Base-by-base conservation (phyloP, 257 asterid genomes). In the Thymus quinquecostatus region DNA sequence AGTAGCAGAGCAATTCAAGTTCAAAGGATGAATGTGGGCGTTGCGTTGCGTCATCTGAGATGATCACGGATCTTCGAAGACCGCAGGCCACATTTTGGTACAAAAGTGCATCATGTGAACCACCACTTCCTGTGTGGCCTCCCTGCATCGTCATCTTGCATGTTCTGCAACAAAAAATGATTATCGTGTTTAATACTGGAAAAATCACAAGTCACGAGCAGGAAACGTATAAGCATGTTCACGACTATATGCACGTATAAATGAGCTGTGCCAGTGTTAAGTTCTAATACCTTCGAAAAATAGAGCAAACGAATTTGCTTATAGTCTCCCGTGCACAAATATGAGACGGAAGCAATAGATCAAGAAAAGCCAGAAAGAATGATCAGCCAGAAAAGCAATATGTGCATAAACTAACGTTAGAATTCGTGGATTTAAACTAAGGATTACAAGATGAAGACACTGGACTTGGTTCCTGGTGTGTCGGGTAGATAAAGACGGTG, bases 111-210 rank as follows among this genome's bases (percentile, higher is more conserved):
- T 65, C 56, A 64, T 32, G 74, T 73, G 53, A 69, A 29, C 79
- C 79, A 69, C 77, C 77, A 92, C 75, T 92, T 92, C 75, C 96
- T 83, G 59, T 85, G 61, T 4, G 97, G 96, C 78, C 94, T 86
- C 64, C 93, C 96, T 61, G 95, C 92, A 72, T 92, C 97, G 67
- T 92, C 96, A 61, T 92, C 97, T 82, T 89, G 97, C 97, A 91
- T 84, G 81, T 91, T 92, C 95, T 91, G 95, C 74, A 70, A 85
- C 64, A 72, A 56, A 77, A 2, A 66, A 58, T 61, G n/a, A 63
- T 28, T 71, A 10, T 7, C 27, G 60, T 47, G 73, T 79, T 21
- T 51, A 82, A 3, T 30, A 53, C 51, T 30, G 12, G n/a, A 65
- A 50, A 7, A 33, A 32, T n/a, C 66, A 51, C 2, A 28, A 64